Conservation (phyloP, 495 filamentous ascomycete species). For the Xylaria venustula region DNA sequence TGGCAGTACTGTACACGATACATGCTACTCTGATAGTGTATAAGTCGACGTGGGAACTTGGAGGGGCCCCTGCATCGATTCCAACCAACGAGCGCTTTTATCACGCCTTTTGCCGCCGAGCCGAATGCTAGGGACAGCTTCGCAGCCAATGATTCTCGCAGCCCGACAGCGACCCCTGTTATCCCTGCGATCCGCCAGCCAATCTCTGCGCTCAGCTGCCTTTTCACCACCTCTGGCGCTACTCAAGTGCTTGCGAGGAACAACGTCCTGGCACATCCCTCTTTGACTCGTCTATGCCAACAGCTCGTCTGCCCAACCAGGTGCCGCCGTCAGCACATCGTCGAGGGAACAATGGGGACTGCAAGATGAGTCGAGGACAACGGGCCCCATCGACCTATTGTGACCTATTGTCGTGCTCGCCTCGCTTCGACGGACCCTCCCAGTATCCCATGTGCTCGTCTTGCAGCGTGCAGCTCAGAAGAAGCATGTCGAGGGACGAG, state of each 20-base stretch:
- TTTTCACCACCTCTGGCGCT: constrained; percentile 12
- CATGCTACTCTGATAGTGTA: background rate
- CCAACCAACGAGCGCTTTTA: constrained; percentile 9
- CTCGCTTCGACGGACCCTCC: constrained; percentile 13
- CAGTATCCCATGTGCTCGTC: constrained; percentile 11
- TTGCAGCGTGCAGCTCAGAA: constrained; percentile 7
- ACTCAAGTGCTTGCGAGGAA: constrained; percentile 11
- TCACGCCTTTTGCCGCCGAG: constrained; percentile 18
- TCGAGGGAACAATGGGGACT: constrained; percentile 1
- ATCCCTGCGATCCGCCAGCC: constrained; percentile 8
- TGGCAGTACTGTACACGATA: no score
- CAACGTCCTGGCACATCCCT: constrained; percentile 13
- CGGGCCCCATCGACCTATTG: background rate
- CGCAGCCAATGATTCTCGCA: constrained; percentile 11
- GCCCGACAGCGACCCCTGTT: constrained; percentile 2
- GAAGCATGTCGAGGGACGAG: constrained; percentile 7
- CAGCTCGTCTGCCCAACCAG: constrained; percentile 10
- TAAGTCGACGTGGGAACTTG: background rate
- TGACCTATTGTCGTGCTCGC: constrained; percentile 6
- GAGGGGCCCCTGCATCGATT: constrained; percentile 2
- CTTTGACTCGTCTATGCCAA: constrained; percentile 11
- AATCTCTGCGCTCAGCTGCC: constrained; percentile 7
- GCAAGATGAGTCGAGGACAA: constrained; percentile 10
- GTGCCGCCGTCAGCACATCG: constrained; percentile 1
- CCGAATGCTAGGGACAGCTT: constrained; percentile 14